Evolutionary conservation across 1,284 basidiomycete species (phyloP), one percentile per base, ranked within the genome.

Genomic region (Vanrija humicola): DNA sequence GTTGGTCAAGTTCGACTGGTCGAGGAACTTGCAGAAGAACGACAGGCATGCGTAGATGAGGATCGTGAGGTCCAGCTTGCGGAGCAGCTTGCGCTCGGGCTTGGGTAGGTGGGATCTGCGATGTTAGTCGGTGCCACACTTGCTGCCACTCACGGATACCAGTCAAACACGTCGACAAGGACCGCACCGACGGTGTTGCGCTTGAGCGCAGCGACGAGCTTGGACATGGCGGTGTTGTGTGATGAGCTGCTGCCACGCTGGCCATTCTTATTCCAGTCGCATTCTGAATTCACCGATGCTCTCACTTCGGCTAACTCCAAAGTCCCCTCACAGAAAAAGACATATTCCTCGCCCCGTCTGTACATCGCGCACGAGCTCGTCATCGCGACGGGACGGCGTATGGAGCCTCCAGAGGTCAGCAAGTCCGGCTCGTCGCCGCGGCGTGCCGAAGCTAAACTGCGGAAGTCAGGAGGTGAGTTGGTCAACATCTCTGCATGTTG

Each of bases 1-100:
- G 46, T 62, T 65, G 39, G 64, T 65, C 50, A 67, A 54, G 39
- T 65, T 66, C 6, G 42, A 40, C 42, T 66, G 63, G 42, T 60
- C 64, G 23, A 64, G 48, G 43, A 52, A 65, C 54, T 64, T 52
- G 29, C 40, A 54, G 52, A 54, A 51, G 56, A 58, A 38, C 26
- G 18, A 58, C 50, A 67, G 46, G 50, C 59, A 64, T 4, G 56
- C 61, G 46, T 64, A 65, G 48, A 64, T 50, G 19, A 66, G 50
- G 25, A 66, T 63, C 9, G 53, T 53, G n/a, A 59, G 46, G 47
- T 66, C 64, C 5, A 66, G 56, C 43, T 64, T 66, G 9, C 61
- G 51, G 10, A 66, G 51, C 16, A 64, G 48, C 38, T 55, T 63
- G 6, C 59, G 43, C 44, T 66, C 64, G 6, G 26, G 48, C 21